Percentiles rank a stretch among this genome's conserved stretches.
phyloP scores from a whole-genome alignment of 257 asterid species.

The Orobanche coerulescens region DNA sequence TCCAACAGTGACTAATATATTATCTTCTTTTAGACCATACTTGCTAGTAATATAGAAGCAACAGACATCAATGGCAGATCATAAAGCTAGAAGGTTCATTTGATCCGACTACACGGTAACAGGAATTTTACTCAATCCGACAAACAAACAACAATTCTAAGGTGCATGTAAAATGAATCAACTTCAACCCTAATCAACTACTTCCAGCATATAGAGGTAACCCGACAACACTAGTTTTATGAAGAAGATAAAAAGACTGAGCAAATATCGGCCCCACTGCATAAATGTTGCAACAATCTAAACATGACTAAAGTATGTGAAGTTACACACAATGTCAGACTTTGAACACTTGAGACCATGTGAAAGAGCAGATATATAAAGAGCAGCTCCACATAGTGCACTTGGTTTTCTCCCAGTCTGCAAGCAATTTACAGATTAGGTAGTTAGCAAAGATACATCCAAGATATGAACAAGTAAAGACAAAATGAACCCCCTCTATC shows the following conservation, averaged over 20 bases:
- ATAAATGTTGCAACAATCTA: constrained; percentile 6
- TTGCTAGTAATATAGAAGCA: background rate
- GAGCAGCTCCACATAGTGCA: constrained; percentile 93
- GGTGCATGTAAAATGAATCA: background rate
- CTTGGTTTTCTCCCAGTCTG: constrained; percentile 98
- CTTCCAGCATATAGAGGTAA: constrained; percentile 5
- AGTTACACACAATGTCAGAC: constrained; percentile 54
- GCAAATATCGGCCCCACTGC: background rate
- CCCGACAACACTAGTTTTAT: constrained; percentile 5
- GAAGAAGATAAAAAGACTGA: background rate
- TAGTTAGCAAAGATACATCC: constrained; percentile 7
- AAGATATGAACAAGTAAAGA: background rate
- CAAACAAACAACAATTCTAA: background rate
- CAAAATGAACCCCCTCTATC: background rate
- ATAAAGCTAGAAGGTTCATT: constrained; percentile 1
- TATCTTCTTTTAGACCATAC: background rate
- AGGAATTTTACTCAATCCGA: background rate
- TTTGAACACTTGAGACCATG: constrained; percentile 61
- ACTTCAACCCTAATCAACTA: background rate
- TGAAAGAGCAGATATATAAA: constrained; percentile 73
- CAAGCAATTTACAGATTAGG: constrained; percentile 22
- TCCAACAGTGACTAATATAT: too few species aligned
- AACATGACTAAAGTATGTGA: constrained; percentile 1
- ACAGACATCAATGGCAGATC: background rate
- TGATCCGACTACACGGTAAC: background rate